Evolutionary conservation across 2,329 filamentous ascomycete species (phyloP).

Genomic region (Knufia fluminis): DNA sequence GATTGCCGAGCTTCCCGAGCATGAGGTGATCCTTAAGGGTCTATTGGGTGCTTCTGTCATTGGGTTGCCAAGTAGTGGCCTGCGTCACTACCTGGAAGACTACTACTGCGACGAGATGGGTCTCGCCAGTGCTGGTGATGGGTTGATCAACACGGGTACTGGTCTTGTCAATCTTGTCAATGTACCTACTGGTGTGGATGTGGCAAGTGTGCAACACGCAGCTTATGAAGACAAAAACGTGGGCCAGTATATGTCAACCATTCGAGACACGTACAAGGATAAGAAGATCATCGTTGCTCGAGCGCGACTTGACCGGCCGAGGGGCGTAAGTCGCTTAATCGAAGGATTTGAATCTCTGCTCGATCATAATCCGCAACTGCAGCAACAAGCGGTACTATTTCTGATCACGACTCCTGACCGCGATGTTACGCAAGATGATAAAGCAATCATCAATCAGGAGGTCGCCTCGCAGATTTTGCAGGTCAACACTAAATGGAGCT

Average conservation of each 20-base stretch:
- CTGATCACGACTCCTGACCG: slow-evolving; percentile 86
- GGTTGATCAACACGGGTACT: slow-evolving; percentile 81
- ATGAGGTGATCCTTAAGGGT: slow-evolving; percentile 84
- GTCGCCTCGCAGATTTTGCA: slow-evolving; percentile 84
- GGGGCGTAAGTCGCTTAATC: slow-evolving; percentile 90
- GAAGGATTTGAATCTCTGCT: slow-evolving; percentile 91
- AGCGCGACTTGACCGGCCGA: slow-evolving; percentile 84
- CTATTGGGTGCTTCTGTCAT: slow-evolving; percentile 86
- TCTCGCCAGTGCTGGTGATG: slow-evolving; percentile 23
- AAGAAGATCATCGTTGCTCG: slow-evolving; percentile 94
- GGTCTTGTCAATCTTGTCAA: slow-evolving; percentile 83
- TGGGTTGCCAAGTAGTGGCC: slow-evolving; percentile 61
- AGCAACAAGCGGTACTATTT: slow-evolving; percentile 82
- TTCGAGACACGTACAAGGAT: slow-evolving; percentile 70
- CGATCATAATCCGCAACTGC: slow-evolving; percentile 83
- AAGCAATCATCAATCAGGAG: slow-evolving; percentile 74
- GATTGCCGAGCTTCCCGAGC: slow-evolving; percentile 73
- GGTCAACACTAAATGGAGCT: slow-evolving; percentile 87
- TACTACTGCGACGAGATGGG: not conserved
- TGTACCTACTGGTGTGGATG: slow-evolving; percentile 91
- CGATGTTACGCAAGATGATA: slow-evolving; percentile 59
- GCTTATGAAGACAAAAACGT: slow-evolving; percentile 65
- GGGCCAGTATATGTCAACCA: slow-evolving; percentile 59
- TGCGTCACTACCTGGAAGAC: slow-evolving; percentile 1
- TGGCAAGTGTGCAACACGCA: slow-evolving; percentile 62